A percentile compares a stretch with the other conserved stretches of the same genome.
phyloP scores from a whole-genome alignment of 176 grass and related monocot species.

The Paspalum vaginatum region DNA sequence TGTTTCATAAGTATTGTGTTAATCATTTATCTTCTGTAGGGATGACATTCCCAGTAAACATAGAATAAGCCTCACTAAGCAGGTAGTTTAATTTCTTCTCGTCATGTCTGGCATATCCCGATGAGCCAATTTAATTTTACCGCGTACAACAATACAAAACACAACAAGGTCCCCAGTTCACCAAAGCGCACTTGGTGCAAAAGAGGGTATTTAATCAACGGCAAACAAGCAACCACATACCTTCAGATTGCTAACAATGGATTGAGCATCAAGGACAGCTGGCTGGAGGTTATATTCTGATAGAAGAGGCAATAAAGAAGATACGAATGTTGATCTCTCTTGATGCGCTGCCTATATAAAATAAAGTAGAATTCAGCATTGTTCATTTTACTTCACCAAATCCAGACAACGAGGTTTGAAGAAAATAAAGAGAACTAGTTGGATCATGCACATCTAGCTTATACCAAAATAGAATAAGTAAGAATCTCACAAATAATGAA shows the following conservation, averaged over 20 bases:
- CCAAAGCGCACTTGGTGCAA: not conserved
- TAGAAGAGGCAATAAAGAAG: conserved; percentile 87
- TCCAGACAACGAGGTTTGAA: not conserved
- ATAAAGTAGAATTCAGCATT: conserved; percentile 33
- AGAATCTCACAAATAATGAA: conserved; percentile 1
- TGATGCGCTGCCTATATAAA: conserved; percentile 87
- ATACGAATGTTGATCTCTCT: conserved; percentile 92
- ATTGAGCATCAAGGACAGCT: conserved; percentile 86
- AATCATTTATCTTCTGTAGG: not conserved
- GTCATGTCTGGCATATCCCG: not conserved
- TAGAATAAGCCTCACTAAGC: not conserved
- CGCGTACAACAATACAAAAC: not conserved
- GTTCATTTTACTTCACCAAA: conserved; percentile 33
- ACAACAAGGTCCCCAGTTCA: not conserved
- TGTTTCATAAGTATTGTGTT: not conserved
- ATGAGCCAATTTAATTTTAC: not conserved
- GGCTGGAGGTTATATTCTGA: conserved; percentile 81
- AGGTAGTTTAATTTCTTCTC: conserved; percentile 16
- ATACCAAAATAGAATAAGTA: conserved; percentile 24
- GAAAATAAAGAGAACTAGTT: conserved; percentile 12
- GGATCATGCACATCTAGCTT: not conserved
- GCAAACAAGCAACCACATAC: conserved; percentile 44
- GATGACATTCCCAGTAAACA: not conserved
- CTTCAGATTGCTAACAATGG: conserved; percentile 87
- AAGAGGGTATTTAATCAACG: conserved; percentile 25